Conservation (phyloP, 2,329 filamentous ascomycete genomes). For the Sporothrix mexicana region DNA sequence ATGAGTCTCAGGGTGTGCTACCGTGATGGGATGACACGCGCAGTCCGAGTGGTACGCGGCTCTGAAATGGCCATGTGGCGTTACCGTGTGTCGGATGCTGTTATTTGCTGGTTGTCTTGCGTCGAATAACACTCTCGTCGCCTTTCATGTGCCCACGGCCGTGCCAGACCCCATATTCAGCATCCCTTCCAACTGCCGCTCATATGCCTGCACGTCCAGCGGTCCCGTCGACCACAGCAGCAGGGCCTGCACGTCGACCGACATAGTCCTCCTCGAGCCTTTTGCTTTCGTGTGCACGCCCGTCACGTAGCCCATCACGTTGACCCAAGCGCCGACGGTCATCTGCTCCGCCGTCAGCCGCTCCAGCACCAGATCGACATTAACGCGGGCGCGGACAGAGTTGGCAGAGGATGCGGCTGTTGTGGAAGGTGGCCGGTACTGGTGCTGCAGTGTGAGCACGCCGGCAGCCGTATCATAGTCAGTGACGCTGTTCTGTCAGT, state of each 20-base stretch:
- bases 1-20: too few species aligned
- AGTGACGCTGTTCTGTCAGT: conserved; percentile 48
- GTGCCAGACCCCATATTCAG: background rate
- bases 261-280: background rate
- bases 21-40: too few species aligned
- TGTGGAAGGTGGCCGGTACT: conserved; percentile 55
- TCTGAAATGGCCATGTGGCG: background rate
- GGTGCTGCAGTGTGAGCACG: conserved; percentile 70
- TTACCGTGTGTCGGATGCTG: background rate
- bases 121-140: background rate
- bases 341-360: conserved; percentile 67
- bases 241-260: conserved; percentile 70
- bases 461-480: conserved; percentile 61
- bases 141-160: background rate
- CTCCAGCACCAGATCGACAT: conserved; percentile 74
- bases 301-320: conserved; percentile 80
- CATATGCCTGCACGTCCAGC: conserved; percentile 74
- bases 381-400: conserved; percentile 62
- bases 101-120: background rate
- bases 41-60: too few species aligned
- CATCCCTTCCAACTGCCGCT: conserved; percentile 56
- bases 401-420: background rate
- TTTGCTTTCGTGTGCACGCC: background rate
- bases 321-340: conserved; percentile 82
- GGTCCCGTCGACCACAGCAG: conserved; percentile 78